Evolutionary conservation across 1,284 basidiomycete genomes (phyloP).

Genomic region (Ustilago nuda): DNA sequence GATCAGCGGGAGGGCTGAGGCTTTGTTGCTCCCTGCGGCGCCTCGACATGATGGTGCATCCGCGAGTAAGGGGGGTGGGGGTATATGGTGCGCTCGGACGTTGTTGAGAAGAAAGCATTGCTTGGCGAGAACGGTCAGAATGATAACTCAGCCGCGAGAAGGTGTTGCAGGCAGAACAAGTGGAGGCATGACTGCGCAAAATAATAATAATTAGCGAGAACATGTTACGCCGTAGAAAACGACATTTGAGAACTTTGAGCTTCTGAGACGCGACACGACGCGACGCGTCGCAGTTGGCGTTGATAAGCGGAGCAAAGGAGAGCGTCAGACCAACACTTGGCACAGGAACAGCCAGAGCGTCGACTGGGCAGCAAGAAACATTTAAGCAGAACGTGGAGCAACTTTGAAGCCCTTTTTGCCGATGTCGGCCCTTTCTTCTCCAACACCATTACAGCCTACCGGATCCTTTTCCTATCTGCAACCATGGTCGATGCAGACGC

Average conservation of each 20-base stretch:
- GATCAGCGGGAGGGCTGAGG: slow-evolving; percentile 1
- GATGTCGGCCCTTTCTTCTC: slow-evolving; percentile 1
- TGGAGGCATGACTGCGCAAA: slow-evolving; percentile 31
- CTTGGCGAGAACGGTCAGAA: background rate
- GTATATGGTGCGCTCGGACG: background rate
- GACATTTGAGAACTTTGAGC: background rate
- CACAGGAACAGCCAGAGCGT: background rate
- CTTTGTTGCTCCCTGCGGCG: slow-evolving; percentile 1
- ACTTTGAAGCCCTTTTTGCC: background rate
- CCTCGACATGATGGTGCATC: slow-evolving; percentile 17
- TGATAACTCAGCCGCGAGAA: slow-evolving; percentile 15
- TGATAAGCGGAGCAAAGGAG: slow-evolving; percentile 4
- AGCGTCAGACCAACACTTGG: slow-evolving; percentile 21
- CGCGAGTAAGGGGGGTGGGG: background rate
- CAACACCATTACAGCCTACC: background rate
- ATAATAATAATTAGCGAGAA: background rate
- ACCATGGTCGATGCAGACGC: slow-evolving; percentile 47
- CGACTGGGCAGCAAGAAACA: background rate
- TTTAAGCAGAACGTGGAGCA: background rate
- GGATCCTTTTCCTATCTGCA: background rate
- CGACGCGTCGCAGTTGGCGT: slow-evolving; percentile 24
- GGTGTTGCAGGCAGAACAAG: slow-evolving; percentile 9
- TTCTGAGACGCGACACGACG: background rate
- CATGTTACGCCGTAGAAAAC: background rate
- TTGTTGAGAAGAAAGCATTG: background rate